Conservation (phyloP, 148 eudicot genomes). For the Rhododendron griersonianum region DNA sequence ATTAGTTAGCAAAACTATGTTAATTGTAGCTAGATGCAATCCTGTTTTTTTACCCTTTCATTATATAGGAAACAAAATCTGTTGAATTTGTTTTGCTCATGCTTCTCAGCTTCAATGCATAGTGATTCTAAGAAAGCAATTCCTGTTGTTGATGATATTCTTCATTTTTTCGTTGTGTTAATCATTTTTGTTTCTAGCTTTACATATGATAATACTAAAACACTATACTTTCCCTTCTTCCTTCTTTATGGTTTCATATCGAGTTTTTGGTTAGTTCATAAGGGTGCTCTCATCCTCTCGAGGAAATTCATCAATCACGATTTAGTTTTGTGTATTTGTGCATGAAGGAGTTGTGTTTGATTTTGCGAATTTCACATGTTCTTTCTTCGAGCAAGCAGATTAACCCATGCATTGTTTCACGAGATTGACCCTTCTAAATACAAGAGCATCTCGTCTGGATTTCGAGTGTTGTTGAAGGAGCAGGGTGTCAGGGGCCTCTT, state of each 20-base stretch:
- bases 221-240: not conserved
- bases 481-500: not conserved
- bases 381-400: not conserved
- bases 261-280: not conserved
- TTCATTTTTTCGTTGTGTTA: not conserved
- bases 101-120: not conserved
- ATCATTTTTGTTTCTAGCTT: not conserved
- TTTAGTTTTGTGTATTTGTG: not conserved
- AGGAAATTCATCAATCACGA: not conserved
- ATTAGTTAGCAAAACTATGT: too few relatives aligned
- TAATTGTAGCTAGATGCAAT: too few relatives aligned
- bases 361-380: not conserved
- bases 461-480: slow-evolving; percentile 2
- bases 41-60: not conserved
- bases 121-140: not conserved
- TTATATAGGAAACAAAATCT: not conserved
- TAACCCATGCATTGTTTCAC: not conserved
- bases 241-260: not conserved
- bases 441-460: not conserved
- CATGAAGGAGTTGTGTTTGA: not conserved
- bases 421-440: slow-evolving; percentile 2
- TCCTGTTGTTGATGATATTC: not conserved
- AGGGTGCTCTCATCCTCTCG: not conserved
- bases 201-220: not conserved
- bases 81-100: not conserved